phyloP scores from a whole-genome alignment of 2,329 filamentous ascomycete species.

The Aschersonia sp. region DNA sequence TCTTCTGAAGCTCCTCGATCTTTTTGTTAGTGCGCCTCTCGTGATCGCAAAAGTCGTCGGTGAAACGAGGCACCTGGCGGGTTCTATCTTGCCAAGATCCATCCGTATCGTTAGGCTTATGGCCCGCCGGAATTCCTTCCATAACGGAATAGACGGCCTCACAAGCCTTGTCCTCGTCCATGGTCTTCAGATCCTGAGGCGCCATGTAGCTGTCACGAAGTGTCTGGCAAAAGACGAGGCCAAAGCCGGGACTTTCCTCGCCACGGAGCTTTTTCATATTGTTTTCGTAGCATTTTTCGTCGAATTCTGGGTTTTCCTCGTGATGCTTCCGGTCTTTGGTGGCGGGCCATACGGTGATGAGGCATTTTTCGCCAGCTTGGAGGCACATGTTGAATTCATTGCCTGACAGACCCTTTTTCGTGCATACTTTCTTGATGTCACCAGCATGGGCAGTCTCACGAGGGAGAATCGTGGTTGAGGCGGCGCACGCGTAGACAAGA shows the following conservation, averaged over 20 bases:
- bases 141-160: not conserved
- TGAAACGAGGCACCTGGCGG: not conserved
- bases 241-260: not conserved
- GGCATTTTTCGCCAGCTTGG: not conserved
- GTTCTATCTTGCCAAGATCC: not conserved
- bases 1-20: not conserved
- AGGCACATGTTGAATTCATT: not conserved
- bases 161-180: not conserved
- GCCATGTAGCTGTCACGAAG: not conserved
- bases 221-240: not conserved
- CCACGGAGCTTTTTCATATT: not conserved
- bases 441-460: not conserved
- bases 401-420: not conserved
- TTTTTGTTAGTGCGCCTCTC: not conserved
- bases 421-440: not conserved
- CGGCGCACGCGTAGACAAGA: not conserved
- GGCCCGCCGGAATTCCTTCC: not conserved
- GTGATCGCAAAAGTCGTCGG: not conserved
- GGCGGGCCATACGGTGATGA: not conserved
- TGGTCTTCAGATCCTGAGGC: not conserved
- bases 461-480: not conserved
- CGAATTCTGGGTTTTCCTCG: not conserved
- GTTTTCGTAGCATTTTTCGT: not conserved
- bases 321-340: not conserved
- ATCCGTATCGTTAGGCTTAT: not conserved